These are phyloP conservation scores for Uncinocarpus reesii DNA, from an alignment of 2,329 filamentous ascomycete species.

Conservation along the genomic window DNA sequence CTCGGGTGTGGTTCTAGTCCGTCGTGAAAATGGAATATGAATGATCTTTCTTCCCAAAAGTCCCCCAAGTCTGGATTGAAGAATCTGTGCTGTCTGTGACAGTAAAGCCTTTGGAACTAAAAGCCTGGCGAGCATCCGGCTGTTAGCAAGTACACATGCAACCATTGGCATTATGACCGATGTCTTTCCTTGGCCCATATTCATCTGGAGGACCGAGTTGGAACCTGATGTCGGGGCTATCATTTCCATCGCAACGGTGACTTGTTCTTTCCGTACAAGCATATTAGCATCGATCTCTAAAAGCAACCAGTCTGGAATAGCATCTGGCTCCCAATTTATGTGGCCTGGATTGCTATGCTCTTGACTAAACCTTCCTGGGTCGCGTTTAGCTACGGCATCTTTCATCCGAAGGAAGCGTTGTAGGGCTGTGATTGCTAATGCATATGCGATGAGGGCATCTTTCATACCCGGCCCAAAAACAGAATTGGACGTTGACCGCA, in stretches of 20 bases:
- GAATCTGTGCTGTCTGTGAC: constrained; percentile 49
- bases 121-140: constrained; percentile 42
- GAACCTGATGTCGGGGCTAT: constrained; percentile 42
- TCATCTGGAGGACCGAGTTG: constrained; percentile 55
- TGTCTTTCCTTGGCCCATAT: constrained; percentile 61
- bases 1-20: constrained; percentile 9
- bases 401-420: constrained; percentile 39
- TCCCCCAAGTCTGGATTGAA: constrained; percentile 46
- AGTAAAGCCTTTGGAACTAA: constrained; percentile 53
- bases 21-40: constrained; percentile 50
- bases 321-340: constrained; percentile 44
- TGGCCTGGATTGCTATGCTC: constrained; percentile 45
- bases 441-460: constrained; percentile 33
- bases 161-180: constrained; percentile 61
- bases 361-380: constrained; percentile 30
- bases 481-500: constrained; percentile 27
- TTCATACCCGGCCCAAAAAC: constrained; percentile 30
- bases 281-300: constrained; percentile 57
- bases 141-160: constrained; percentile 44
- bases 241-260: constrained; percentile 52
- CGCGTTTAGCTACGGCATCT: constrained; percentile 37
- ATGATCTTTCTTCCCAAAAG: constrained; percentile 46
- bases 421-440: constrained; percentile 30
- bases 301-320: constrained; percentile 53
- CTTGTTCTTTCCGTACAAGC: constrained; percentile 51